Evolutionary conservation across 768 basidiomycete genomes (phyloP), one percentile per base, ranked within the genome.

Genomic region (Ephemerocybe angulata): DNA sequence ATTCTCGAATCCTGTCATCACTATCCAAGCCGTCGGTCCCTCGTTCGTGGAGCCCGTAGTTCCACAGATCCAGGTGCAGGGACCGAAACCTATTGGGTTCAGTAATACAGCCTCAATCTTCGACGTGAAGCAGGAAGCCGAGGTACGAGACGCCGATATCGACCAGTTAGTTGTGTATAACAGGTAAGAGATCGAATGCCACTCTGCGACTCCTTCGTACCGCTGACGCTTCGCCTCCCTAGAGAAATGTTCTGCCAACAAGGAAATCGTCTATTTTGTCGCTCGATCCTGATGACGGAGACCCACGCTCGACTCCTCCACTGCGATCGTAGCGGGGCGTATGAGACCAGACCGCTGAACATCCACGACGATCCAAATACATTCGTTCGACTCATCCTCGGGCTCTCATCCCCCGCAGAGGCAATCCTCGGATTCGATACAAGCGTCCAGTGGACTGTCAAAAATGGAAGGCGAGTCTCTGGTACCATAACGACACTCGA

Each of bases 221-320:
- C 4, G 8, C 4, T 10, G 11, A 11, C 22, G 8, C 22, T 27
- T 46, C 10, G 27, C 44, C 13, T 22, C 25, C 4, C 10, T 22
- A 50, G 53, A 25, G 43, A 54, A 24, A 22, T 54, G 25, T 41
- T 46, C 43, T 22, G 10, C 29, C 44, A 47, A 3, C 53, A 54
- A 27, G 30, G 43, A 7, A 47, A 46, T 29, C 12, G 53, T 4
- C 6, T 10, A 13, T 54, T 54, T 27, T 29, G 30, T 21, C 33
- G 53, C 12, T 30, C 8, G 12, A 28, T 54, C 31, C 12, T 54
- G 27, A 12, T 54, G 19, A 46, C 29, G 2, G 35, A 38, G 21
- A 47, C 7, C 5, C 6, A 3, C 12, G 5, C 47, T 24, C 53
- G 53, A 4, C 33, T 54, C 13, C 3, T 46, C 15, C 53, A 54